Conservation (phyloP, 768 basidiomycete species). For the Tricholoma matsutake region DNA sequence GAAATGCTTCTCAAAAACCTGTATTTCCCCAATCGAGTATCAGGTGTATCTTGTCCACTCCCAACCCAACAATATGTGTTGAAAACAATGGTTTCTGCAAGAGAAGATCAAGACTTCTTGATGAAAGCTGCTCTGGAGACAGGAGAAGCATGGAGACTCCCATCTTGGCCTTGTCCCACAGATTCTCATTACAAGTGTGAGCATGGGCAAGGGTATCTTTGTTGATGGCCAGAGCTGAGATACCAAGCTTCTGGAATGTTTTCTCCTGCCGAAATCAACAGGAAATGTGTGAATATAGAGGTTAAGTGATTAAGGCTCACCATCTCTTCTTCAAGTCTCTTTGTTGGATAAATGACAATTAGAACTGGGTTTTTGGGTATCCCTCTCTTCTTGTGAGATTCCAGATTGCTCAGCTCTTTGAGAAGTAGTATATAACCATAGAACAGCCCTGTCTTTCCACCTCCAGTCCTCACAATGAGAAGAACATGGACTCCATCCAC, state of each 20-base stretch:
- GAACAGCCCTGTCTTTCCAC: constrained; percentile 18
- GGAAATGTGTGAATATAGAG: no score
- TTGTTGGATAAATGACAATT: constrained; percentile 14
- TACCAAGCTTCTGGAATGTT: constrained; percentile 10
- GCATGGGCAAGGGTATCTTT: constrained; percentile 9
- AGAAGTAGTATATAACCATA: neutral
- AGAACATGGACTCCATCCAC: constrained; percentile 19
- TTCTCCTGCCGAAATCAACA: neutral
- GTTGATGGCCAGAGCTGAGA: constrained; percentile 22
- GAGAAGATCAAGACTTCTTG: constrained; percentile 3
- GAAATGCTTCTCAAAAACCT: constrained; percentile 19
- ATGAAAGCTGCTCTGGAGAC: no score
- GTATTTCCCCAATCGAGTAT: constrained; percentile 20
- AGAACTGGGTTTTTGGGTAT: no score
- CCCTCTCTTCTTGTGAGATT: neutral
- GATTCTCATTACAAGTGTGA: neutral
- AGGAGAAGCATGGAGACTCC: constrained; percentile 16
- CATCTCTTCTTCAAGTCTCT: constrained; percentile 14
- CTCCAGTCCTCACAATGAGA: constrained; percentile 15
- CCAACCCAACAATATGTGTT: constrained; percentile 17
- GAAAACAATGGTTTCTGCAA: constrained; percentile 15
- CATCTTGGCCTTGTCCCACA: constrained; percentile 15
- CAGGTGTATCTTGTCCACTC: constrained; percentile 26
- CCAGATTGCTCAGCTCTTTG: neutral
- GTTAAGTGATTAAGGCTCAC: no score